Base-by-base conservation (phyloP, 345 rosid genomes). In the Sisymbrium altissimum region DNA sequence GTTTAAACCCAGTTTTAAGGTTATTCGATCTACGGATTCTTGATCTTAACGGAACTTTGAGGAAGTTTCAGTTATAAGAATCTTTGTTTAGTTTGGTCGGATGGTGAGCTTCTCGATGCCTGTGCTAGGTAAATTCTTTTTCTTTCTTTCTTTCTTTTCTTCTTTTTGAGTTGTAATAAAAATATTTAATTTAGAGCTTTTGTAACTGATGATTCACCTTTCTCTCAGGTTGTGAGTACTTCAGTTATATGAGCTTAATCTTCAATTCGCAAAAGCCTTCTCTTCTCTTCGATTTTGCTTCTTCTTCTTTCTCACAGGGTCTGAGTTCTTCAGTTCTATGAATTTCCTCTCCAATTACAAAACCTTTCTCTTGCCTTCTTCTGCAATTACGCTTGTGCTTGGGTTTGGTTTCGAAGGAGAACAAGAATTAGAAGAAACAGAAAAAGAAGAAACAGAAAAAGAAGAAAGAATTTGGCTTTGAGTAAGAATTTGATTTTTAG, bases 301-400 rank as follows among this genome's bases (percentile, higher is more conserved):
- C 8, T 64, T 58, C 18, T 70, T 62, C n/a, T 68, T 49, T 17
- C 43, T 57, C 29, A 40, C 40, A 4, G 78, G 77, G 9, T 79
- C 62, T 0, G 76, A 53, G 53, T 67, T 81, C 75, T 71, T 85
- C 72, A 82, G 55, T 15, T 70, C 73, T 45, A 80, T 78, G 49
- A 85, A 56, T 73, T 81, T 83, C 36, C 36, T 76, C 84, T 80
- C 86, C 64, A 87, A 18, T 39, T 80, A 84, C 39, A 52, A 81
- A 75, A 86, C 74, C 54, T 74, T 81, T 23, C 46, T 73, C 58
- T 64, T 25, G 0, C 9, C 64, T 52, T 65, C 83, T 60, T 18
- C 56, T 29, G 53, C 83, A 52, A 36, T 11, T 58, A 50, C 57
- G 45, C 12, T 63, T 4, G 77, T 62, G 46, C 75, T 84, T 6